Conservation (phyloP, 1,284 basidiomycete species). For the Hemileia vastatrix region DNA sequence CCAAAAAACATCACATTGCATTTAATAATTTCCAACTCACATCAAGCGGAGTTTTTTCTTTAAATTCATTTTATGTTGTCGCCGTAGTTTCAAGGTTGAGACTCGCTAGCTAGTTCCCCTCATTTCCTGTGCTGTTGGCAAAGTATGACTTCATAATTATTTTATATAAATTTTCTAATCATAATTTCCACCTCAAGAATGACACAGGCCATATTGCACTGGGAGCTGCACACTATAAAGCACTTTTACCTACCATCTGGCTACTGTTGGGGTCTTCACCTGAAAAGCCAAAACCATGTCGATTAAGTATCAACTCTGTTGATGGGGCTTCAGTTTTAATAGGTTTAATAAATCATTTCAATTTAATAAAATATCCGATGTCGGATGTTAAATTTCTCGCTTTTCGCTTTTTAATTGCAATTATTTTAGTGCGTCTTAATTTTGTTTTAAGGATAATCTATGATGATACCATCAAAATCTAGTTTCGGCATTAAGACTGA, state of each 20-base stretch:
- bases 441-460: background rate
- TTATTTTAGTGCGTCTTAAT: constrained; percentile 7
- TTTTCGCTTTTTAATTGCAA: constrained; percentile 9
- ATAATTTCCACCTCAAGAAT: too few species aligned
- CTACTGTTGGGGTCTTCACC: constrained; percentile 51
- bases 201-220: too few species aligned
- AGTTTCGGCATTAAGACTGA: background rate
- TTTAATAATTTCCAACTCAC: too few species aligned
- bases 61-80: constrained; percentile 1
- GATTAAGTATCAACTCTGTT: too few species aligned
- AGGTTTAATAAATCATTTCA: constrained; percentile 19
- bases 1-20: too few species aligned
- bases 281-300: background rate
- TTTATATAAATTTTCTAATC: too few species aligned
- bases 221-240: too few species aligned
- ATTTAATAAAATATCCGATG: background rate
- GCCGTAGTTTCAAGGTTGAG: constrained; percentile 24
- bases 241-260: constrained; percentile 74
- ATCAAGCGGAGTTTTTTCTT: too few species aligned
- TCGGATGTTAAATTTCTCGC: constrained; percentile 19
- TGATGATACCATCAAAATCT: background rate
- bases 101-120: too few species aligned
- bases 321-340: constrained; percentile 10
- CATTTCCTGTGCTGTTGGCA: constrained; percentile 49
- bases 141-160: too few species aligned